These are phyloP conservation scores for Thraustochytrium sp. DNA, from an alignment of 352 stramenopile genomes.

Conservation along the genomic window DNA sequence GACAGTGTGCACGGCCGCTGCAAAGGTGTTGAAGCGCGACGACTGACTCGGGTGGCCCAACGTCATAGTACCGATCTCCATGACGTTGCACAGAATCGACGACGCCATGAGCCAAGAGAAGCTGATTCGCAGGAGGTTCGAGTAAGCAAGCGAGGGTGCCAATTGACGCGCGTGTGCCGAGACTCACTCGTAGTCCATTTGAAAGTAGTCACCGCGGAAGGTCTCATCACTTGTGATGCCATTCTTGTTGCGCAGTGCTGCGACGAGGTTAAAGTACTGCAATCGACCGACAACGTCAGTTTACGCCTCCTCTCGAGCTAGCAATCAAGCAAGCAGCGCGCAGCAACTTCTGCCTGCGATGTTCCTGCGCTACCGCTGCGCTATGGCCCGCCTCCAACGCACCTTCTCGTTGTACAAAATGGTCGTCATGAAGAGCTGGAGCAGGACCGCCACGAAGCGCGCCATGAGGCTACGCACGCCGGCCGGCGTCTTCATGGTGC, in stretches of 20 bases:
- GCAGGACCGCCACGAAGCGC: conserved; percentile 5
- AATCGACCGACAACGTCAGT: too few relatives aligned
- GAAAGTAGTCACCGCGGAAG: conserved; percentile 4
- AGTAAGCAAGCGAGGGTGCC: neutral
- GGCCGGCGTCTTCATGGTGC: neutral
- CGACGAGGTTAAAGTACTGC: conserved; percentile 31
- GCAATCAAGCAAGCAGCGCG: too few relatives aligned
- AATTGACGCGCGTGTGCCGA: neutral
- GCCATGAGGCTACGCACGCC: neutral
- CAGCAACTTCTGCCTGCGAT: too few relatives aligned
- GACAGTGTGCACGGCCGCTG: neutral
- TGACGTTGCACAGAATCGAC: conserved; percentile 33
- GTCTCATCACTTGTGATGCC: neutral
- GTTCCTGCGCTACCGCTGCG: too few relatives aligned
- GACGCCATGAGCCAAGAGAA: conserved; percentile 28
- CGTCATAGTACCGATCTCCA: conserved; percentile 30
- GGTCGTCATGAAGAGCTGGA: neutral
- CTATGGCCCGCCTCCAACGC: neutral
- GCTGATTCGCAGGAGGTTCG: neutral
- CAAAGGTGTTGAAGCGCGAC: conserved; percentile 4
- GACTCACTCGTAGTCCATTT: conserved; percentile 29
- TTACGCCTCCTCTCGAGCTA: too few relatives aligned
- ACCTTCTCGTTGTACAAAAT: conserved; percentile 27
- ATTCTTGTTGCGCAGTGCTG: neutral
- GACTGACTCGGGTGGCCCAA: neutral